phyloP scores from a whole-genome alignment of 805 yeast species.

The Ogataea siamensis region DNA sequence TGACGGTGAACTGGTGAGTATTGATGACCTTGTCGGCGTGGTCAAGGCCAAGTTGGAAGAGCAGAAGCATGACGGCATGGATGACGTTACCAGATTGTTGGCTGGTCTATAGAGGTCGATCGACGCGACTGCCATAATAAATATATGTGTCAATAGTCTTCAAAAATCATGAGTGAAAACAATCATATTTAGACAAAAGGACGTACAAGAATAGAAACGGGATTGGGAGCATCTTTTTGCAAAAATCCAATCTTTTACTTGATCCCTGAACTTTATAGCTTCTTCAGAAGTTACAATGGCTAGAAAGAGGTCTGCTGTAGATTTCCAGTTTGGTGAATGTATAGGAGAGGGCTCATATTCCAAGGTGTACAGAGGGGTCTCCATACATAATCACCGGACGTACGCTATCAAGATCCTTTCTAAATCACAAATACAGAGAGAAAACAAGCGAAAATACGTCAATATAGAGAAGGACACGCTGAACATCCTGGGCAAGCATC shows the following conservation, averaged over 20 bases:
- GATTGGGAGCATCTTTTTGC: background rate
- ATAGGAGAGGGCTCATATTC: slow-evolving; percentile 97
- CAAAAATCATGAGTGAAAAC: slow-evolving; percentile 5
- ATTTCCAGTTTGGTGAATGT: slow-evolving; percentile 83
- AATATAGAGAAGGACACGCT: slow-evolving; percentile 91
- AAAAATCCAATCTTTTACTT: slow-evolving; percentile 1
- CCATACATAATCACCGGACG: slow-evolving; percentile 65
- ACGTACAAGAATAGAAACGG: slow-evolving; percentile 7
- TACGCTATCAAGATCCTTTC: slow-evolving; percentile 91
- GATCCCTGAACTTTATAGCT: background rate
- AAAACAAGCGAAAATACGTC: slow-evolving; percentile 92
- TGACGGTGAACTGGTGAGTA: slow-evolving; percentile 76
- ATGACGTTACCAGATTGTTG: slow-evolving; percentile 62
- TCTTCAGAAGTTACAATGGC: slow-evolving; percentile 26
- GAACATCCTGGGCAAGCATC: slow-evolving; percentile 85
- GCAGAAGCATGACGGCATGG: slow-evolving; percentile 51
- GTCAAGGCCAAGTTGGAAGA: slow-evolving; percentile 40
- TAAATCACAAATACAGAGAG: slow-evolving; percentile 89
- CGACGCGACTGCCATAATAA: slow-evolving; percentile 6
- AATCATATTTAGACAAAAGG: slow-evolving; percentile 4
- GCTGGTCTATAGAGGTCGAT: slow-evolving; percentile 44
- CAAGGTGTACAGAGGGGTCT: slow-evolving; percentile 85
- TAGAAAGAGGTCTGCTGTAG: slow-evolving; percentile 62
- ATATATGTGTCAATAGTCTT: slow-evolving; percentile 6
- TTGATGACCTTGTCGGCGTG: slow-evolving; percentile 55